Conservation (phyloP, 2,329 filamentous ascomycete genomes). For the Nemania serpens region DNA sequence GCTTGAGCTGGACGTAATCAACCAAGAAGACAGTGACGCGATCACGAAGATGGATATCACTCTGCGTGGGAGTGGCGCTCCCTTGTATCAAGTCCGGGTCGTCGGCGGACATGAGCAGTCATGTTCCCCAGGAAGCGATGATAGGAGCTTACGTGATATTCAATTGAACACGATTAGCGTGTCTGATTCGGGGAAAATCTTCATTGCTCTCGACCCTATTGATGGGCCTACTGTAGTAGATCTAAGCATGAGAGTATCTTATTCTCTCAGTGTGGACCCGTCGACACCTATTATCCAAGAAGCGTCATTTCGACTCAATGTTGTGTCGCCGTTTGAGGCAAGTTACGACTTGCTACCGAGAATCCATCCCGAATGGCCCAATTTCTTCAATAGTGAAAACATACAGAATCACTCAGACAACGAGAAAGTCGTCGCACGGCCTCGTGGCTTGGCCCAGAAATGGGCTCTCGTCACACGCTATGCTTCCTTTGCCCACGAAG, state of each 20-base stretch:
- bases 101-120: slow-evolving; percentile 42
- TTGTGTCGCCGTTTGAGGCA: slow-evolving; percentile 86
- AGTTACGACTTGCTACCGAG: slow-evolving; percentile 86
- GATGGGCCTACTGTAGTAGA: slow-evolving; percentile 62
- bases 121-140: slow-evolving; percentile 45
- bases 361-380: slow-evolving; percentile 84
- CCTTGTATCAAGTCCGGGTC: slow-evolving; percentile 50
- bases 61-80: slow-evolving; percentile 63
- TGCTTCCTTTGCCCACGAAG: slow-evolving; percentile 77
- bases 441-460: slow-evolving; percentile 72
- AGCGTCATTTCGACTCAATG: slow-evolving; percentile 68
- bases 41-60: slow-evolving; percentile 71
- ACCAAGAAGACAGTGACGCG: slow-evolving; percentile 82
- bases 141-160: slow-evolving; percentile 49
- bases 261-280: slow-evolving; percentile 78
- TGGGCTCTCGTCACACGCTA: slow-evolving; percentile 78
- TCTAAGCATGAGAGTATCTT: slow-evolving; percentile 73
- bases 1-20: slow-evolving; percentile 72
- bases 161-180: slow-evolving; percentile 54
- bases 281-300: slow-evolving; percentile 81
- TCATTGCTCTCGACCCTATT: slow-evolving; percentile 57
- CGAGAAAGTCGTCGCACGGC: slow-evolving; percentile 37
- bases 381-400: slow-evolving; percentile 72
- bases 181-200: slow-evolving; percentile 48
- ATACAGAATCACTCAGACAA: slow-evolving; percentile 45